phyloP scores from a whole-genome alignment of 2,329 filamentous ascomycete species.

The Trichoderma atroviride region DNA sequence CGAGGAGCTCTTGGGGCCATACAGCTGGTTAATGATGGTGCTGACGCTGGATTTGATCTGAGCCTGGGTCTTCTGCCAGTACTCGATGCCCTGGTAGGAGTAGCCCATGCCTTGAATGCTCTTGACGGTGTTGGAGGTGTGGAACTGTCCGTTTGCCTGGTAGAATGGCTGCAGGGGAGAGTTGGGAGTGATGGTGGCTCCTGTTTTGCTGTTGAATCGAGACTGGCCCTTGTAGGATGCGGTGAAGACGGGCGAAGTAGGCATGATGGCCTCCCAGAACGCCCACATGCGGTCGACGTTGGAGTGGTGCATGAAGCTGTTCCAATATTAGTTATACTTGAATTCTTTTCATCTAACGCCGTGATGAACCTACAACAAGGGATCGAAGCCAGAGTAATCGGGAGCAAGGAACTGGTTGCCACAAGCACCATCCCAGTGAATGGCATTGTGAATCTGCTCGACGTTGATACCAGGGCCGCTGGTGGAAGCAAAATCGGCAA shows the following conservation, averaged over 20 bases:
- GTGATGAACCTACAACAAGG: constrained; percentile 44
- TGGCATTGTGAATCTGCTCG: constrained; percentile 47
- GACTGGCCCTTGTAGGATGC: constrained; percentile 40
- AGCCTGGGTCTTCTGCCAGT: constrained; percentile 37
- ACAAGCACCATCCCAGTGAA: constrained; percentile 48
- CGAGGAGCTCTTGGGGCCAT: constrained; percentile 29
- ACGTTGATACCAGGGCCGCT: constrained; percentile 44
- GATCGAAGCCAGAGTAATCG: constrained; percentile 49
- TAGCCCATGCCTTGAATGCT: constrained; percentile 44
- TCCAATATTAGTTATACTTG: neutral
- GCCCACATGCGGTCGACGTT: constrained; percentile 68
- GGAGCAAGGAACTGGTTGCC: constrained; percentile 46
- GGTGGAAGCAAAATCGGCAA: constrained; percentile 41
- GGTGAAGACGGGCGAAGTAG: constrained; percentile 40
- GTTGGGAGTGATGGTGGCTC: constrained; percentile 46
- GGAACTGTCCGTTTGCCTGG: constrained; percentile 41
- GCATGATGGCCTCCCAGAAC: constrained; percentile 52
- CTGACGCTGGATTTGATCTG: constrained; percentile 40
- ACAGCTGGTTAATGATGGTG: constrained; percentile 41
- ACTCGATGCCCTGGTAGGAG: constrained; percentile 43
- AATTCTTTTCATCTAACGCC: neutral
- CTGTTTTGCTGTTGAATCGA: constrained; percentile 46
- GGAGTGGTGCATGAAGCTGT: constrained; percentile 45
- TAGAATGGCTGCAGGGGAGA: constrained; percentile 57
- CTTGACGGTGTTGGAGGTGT: constrained; percentile 45